Conservation (phyloP, 2,329 filamentous ascomycete species). For the Pseudogymnoascus sp. region DNA sequence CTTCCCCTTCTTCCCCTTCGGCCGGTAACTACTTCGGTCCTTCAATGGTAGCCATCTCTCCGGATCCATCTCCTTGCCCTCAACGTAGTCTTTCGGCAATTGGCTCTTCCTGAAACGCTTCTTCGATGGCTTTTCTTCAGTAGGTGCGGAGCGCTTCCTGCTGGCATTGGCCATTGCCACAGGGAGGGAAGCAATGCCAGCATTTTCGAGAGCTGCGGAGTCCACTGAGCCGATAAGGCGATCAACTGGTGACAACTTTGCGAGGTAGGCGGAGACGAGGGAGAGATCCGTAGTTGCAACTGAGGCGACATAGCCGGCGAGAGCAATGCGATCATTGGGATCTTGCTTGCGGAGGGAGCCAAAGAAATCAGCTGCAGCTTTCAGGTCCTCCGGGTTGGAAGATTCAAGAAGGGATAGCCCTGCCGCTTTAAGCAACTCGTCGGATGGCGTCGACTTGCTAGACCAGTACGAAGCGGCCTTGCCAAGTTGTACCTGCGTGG, state of each 20-base stretch:
- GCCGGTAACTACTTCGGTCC: conserved; percentile 79
- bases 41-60: conserved; percentile 90
- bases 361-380: conserved; percentile 71
- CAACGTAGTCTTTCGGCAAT: conserved; percentile 65
- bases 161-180: conserved; percentile 29
- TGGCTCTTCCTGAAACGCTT: conserved; percentile 51
- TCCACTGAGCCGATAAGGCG: conserved; percentile 53
- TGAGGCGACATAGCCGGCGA: conserved; percentile 79
- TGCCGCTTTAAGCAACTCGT: conserved; percentile 69
- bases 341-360: conserved; percentile 57
- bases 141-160: conserved; percentile 40
- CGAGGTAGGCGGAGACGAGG: conserved; percentile 45
- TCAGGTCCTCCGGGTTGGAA: conserved; percentile 56
- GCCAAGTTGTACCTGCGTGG: conserved; percentile 64
- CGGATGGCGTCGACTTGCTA: conserved; percentile 46
- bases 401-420: conserved; percentile 77
- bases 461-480: conserved; percentile 79
- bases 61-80: conserved; percentile 72
- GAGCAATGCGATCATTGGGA: conserved; percentile 57
- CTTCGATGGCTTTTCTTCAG: conserved; percentile 37
- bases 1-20: conserved; percentile 88
- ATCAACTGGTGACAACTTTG: conserved; percentile 52
- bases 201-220: conserved; percentile 51
- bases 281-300: conserved; percentile 54
- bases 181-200: conserved; percentile 50